Evolutionary conservation across 225 moss, liverwort and hornwort species (phyloP).

Genomic region (Antitrichia curtipendula): DNA sequence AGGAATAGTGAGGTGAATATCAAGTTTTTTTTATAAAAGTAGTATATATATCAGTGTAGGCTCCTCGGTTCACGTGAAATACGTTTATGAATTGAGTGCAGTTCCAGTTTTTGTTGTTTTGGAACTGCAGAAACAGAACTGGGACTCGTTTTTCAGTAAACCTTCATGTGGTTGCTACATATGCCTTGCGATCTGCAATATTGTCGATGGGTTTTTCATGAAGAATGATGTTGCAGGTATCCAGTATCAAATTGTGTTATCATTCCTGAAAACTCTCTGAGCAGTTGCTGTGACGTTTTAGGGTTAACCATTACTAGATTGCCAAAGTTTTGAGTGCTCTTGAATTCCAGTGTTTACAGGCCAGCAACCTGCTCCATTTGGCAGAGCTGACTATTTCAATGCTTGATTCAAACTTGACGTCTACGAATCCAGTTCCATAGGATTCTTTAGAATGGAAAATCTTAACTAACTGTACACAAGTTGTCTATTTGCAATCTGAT

Average conservation of each 20-base stretch:
- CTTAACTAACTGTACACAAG: not conserved
- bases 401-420: not conserved
- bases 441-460: not conserved
- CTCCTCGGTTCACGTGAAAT: not conserved
- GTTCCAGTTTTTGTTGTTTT: not conserved
- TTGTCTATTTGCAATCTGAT: not conserved
- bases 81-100: not conserved
- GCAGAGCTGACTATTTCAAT: not conserved
- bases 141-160: not conserved
- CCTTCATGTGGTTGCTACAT: not conserved
- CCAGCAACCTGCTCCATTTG: not conserved
- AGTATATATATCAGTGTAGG: not conserved
- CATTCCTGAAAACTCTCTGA: not conserved
- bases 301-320: too few relatives aligned
- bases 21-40: not conserved
- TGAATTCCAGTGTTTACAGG: not conserved
- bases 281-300: not conserved
- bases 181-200: not conserved
- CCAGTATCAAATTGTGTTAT: not conserved
- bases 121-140: not conserved
- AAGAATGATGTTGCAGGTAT: not conserved
- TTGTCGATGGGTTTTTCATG: not conserved
- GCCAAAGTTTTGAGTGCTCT: not conserved
- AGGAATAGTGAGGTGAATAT: not conserved
- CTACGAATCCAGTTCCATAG: not conserved